Conservation (phyloP, 208 protist genomes). For the Leishmania mexicana region DNA sequence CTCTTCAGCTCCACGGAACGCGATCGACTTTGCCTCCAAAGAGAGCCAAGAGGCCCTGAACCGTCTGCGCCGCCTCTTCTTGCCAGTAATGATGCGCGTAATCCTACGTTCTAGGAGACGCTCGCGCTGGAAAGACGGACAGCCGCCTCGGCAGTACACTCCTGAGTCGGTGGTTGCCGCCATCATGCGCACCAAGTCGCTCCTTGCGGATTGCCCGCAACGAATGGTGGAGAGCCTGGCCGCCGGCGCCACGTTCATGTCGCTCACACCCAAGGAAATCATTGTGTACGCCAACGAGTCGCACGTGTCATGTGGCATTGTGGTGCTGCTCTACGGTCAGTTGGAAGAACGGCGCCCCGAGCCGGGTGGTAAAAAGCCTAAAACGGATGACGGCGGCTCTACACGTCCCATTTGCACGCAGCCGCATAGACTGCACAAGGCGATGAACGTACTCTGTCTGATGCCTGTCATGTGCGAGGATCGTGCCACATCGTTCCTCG, state of each 20-base stretch:
- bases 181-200: constrained; percentile 53
- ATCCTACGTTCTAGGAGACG: constrained; percentile 47
- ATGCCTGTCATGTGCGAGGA: constrained; percentile 84
- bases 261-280: constrained; percentile 52
- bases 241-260: constrained; percentile 53
- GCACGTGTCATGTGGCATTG: constrained; percentile 74
- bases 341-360: constrained; percentile 49
- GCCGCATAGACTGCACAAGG: constrained; percentile 37
- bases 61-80: constrained; percentile 50
- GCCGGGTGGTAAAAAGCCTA: neutral
- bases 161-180: constrained; percentile 64
- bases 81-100: constrained; percentile 54
- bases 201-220: constrained; percentile 65
- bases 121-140: constrained; percentile 36
- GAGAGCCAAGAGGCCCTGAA: constrained; percentile 48
- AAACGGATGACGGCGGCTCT: neutral
- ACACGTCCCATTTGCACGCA: constrained; percentile 44
- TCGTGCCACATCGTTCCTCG: constrained; percentile 46
- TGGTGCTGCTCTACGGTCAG: constrained; percentile 82
- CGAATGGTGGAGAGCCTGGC: constrained; percentile 60
- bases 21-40: constrained; percentile 44
- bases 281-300: constrained; percentile 83
- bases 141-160: constrained; percentile 66
- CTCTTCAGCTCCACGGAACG: constrained; percentile 12
- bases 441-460: constrained; percentile 66